phyloP scores from a whole-genome alignment of 169 alveolate species.

The Eimeria sp. region DNA sequence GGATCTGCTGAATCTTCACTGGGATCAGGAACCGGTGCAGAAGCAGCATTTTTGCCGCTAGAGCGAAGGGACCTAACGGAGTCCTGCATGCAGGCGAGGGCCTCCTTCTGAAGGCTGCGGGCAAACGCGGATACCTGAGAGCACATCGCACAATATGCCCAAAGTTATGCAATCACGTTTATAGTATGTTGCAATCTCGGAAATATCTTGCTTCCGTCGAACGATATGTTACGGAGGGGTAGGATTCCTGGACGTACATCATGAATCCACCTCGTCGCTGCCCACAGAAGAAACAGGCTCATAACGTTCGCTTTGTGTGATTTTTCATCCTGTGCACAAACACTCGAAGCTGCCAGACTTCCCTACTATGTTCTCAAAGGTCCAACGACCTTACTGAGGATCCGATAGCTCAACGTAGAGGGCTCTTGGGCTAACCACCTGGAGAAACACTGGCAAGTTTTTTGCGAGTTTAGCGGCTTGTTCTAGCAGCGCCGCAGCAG shows the following conservation, averaged over 20 bases:
- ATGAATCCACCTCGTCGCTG: slow-evolving; percentile 6
- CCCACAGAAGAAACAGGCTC: slow-evolving; percentile 15
- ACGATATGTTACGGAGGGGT: neutral
- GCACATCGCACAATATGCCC: neutral
- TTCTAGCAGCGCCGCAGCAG: neutral
- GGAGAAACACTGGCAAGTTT: neutral
- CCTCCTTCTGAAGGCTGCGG: neutral
- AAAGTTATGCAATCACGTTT: neutral
- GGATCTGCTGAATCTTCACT: neutral
- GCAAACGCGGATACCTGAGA: neutral
- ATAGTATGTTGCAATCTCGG: neutral
- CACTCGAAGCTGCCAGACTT: neutral
- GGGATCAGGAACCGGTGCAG: neutral
- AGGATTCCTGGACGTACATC: neutral
- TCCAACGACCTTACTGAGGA: neutral
- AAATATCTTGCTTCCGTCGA: neutral
- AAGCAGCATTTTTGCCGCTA: neutral
- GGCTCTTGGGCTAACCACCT: neutral
- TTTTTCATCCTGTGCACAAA: neutral
- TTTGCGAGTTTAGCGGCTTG: neutral
- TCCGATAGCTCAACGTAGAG: neutral
- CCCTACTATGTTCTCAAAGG: neutral
- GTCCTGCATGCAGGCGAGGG: neutral
- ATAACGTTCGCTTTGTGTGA: neutral
- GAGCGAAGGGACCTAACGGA: neutral